phyloP scores from a whole-genome alignment of 163 green algal species.

The Chlorella variabilis region DNA sequence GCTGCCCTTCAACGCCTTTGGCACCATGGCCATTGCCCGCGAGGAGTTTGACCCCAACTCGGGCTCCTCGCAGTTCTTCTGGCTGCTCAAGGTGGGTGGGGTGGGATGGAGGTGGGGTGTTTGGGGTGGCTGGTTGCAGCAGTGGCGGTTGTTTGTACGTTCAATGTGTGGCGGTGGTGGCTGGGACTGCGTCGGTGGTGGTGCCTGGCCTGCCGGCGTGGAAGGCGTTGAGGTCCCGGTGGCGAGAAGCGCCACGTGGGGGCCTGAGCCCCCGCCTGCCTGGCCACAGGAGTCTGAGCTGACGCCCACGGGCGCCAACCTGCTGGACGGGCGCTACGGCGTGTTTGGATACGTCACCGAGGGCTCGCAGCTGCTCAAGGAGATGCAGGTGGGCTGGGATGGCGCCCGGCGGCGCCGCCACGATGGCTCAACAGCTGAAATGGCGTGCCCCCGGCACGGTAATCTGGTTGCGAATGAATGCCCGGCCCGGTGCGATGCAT shows the following conservation, averaged over 20 bases:
- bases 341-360: slow-evolving; percentile 97
- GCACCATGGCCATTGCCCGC: slow-evolving; percentile 93
- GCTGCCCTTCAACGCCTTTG: slow-evolving; percentile 99
- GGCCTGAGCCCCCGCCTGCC: too few relatives aligned
- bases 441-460: too few relatives aligned
- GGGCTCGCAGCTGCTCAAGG: slow-evolving; percentile 80
- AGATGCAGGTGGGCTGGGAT: slow-evolving; percentile 68
- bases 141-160: too few relatives aligned
- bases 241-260: too few relatives aligned
- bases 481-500: too few relatives aligned
- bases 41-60: slow-evolving; percentile 97
- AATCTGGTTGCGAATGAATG: too few relatives aligned
- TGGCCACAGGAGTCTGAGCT: slow-evolving; percentile 96
- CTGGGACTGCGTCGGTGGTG: neutral
- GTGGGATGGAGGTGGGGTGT: too few relatives aligned
- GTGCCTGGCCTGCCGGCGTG: neutral
- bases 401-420: neutral
- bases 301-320: slow-evolving; percentile 94
- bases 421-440: neutral
- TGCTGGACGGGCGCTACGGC: slow-evolving; percentile 96
- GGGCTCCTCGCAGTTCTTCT: slow-evolving; percentile 93
- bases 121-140: too few relatives aligned
- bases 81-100: slow-evolving; percentile 86
- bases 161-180: neutral
- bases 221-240: too few relatives aligned